A percentile compares a stretch with the other conserved stretches of the same genome.
phyloP scores from a whole-genome alignment of 148 eudicot species.

The Mesembryanthemum crystallinum region DNA sequence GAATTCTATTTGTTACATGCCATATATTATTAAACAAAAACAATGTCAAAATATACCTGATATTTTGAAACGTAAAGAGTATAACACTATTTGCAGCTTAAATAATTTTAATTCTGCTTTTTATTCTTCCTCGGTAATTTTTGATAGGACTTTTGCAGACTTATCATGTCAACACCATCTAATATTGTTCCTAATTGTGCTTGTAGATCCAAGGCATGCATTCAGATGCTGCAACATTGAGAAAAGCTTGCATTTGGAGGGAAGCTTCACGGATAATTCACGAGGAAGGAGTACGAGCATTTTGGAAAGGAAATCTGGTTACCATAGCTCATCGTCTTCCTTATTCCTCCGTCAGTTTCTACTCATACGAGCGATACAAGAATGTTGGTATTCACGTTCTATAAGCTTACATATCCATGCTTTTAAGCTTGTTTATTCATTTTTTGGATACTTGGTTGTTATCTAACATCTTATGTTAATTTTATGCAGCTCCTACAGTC shows the following conservation, averaged over 20 bases:
- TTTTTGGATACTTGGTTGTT: background rate
- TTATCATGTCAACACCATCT: background rate
- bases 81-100: background rate
- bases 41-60: too few relatives aligned
- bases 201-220: conserved; percentile 93
- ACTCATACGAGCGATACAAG: conserved; percentile 84
- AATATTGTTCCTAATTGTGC: conserved; percentile 18
- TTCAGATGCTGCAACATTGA: conserved; percentile 56
- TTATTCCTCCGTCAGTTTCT: conserved; percentile 85
- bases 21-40: too few relatives aligned
- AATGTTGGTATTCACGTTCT: conserved; percentile 57
- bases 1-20: too few relatives aligned
- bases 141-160: background rate
- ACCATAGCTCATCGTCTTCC: conserved; percentile 95
- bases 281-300: conserved; percentile 89
- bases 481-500: conserved; percentile 56
- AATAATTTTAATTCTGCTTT: background rate
- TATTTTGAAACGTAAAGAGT: too few relatives aligned
- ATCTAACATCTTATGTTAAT: background rate
- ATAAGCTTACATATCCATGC: conserved; percentile 1
- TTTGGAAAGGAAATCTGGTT: conserved; percentile 97
- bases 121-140: background rate
- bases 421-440: background rate
- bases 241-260: conserved; percentile 70
- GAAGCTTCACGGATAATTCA: conserved; percentile 75